Conservation (phyloP, 208 protist species). For the Leishmania martiniquensis region DNA sequence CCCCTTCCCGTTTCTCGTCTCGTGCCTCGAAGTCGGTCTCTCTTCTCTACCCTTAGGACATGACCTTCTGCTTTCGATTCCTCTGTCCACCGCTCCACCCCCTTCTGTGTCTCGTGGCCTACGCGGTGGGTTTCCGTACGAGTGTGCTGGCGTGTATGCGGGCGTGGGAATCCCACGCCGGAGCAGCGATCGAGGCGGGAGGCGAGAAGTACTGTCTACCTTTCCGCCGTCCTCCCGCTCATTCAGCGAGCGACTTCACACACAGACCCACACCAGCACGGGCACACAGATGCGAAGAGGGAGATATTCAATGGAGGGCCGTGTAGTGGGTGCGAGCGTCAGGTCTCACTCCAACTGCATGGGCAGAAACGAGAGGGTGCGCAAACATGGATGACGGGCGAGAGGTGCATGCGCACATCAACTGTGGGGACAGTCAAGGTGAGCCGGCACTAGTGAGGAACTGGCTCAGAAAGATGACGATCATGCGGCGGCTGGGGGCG, state of each 20-base stretch:
- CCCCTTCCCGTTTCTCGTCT: background rate
- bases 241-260: background rate
- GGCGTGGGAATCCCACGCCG: too few species aligned
- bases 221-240: background rate
- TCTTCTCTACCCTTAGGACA: background rate
- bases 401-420: background rate
- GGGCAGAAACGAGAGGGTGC: background rate
- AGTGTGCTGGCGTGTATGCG: background rate
- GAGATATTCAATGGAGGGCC: background rate
- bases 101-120: background rate
- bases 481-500: background rate
- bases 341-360: background rate
- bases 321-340: background rate
- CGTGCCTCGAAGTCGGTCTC: too few species aligned
- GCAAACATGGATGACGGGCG: background rate
- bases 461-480: background rate
- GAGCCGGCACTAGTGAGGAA: background rate
- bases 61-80: background rate
- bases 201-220: background rate
- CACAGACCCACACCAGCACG: too few species aligned
- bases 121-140: background rate
- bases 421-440: background rate
- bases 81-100: background rate
- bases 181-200: background rate
- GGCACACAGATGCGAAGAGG: background rate